Base-by-base conservation (phyloP, 225 moss, liverwort and hornwort genomes). In the Anthoceros angustus region DNA sequence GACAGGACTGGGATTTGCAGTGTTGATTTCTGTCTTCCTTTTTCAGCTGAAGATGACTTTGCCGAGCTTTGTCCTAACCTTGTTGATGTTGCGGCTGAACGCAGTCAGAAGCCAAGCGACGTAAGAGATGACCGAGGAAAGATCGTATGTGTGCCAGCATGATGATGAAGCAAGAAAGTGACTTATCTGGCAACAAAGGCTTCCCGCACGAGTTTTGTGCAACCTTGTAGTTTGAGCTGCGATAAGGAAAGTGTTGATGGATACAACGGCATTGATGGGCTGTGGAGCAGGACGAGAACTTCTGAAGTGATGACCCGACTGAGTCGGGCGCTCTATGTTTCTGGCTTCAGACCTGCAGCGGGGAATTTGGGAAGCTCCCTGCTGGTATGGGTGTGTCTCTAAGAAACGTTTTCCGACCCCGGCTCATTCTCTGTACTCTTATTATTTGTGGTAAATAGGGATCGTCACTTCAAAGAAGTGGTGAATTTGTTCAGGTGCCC, bases 31-130 rank as follows among this genome's bases (percentile, higher is more conserved):
- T 32, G 32, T 32, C 32, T 32, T 32, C 32, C 32, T 32, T 32
- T 32, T 4, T 4, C 32, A 32, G 32, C 4, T 32, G 32, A 32
- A 32, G 32, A 32, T 4, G 1, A 32, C 32, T 1, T 32, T 32
- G 32, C 1, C 32, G 32, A 32, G 32, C 4, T 4, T 32, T 32
- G 32, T 32, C 32, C 32, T 32, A 32, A 32, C 32, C 32, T 32
- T 4, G 32, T 32, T 32, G 32, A 4, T 32, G 4, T 32, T 32
- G 1, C 32, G 32, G 2, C 8, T 41, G 61, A 64, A 40, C 77
- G 81, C 81, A 90, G 86, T 78, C 79, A 21, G 86, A 84, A 72
- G 46, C 81, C 38, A 90, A 90, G 68, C 86, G 87, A 43, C 81
- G 77, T 69, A 90, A 81, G 80, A 90, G 81, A 74, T 93, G 84